Percentiles rank a stretch among this genome's conserved stretches.
Evolutionary conservation across 2,329 filamentous ascomycete species (phyloP).

Genomic region (Penicillium sclerotiorum): DNA sequence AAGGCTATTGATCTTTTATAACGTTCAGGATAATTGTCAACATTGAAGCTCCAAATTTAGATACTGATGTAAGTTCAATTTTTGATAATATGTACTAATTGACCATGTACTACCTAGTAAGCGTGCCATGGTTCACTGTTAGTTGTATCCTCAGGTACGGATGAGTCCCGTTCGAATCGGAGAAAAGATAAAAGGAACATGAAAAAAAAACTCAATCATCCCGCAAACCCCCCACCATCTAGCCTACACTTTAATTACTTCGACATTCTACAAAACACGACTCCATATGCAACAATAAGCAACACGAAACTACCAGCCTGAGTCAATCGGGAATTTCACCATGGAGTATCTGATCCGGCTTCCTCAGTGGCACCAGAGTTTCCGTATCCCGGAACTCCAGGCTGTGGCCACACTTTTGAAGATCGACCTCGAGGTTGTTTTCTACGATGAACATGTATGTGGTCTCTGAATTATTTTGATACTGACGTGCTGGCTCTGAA

Average conservation of each 20-base stretch:
- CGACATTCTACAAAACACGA: not conserved
- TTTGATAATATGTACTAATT: too few species aligned
- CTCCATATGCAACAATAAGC: too few species aligned
- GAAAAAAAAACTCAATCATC: slow-evolving; percentile 4
- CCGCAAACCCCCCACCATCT: slow-evolving; percentile 4
- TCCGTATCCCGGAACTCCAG: slow-evolving; percentile 80
- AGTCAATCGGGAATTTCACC: not conserved
- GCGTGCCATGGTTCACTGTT: too few species aligned
- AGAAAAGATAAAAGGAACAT: slow-evolving; percentile 3
- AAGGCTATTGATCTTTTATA: too few species aligned
- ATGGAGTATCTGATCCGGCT: slow-evolving; percentile 87
- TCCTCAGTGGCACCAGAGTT: slow-evolving; percentile 86
- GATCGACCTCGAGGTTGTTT: slow-evolving; percentile 71
- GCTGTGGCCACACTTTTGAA: slow-evolving; percentile 72
- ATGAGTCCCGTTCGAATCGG: not conserved
- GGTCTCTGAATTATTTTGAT: not conserved
- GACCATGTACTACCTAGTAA: too few species aligned
- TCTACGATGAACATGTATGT: slow-evolving; percentile 73
- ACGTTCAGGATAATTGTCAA: too few species aligned
- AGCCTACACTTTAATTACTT: not conserved
- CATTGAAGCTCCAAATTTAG: too few species aligned
- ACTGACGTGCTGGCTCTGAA: not conserved
- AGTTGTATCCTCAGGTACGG: not conserved
- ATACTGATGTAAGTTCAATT: too few species aligned
- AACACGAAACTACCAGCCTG: not conserved